phyloP scores from a whole-genome alignment of 1,139 yeast species.

The Candida albicans region DNA sequence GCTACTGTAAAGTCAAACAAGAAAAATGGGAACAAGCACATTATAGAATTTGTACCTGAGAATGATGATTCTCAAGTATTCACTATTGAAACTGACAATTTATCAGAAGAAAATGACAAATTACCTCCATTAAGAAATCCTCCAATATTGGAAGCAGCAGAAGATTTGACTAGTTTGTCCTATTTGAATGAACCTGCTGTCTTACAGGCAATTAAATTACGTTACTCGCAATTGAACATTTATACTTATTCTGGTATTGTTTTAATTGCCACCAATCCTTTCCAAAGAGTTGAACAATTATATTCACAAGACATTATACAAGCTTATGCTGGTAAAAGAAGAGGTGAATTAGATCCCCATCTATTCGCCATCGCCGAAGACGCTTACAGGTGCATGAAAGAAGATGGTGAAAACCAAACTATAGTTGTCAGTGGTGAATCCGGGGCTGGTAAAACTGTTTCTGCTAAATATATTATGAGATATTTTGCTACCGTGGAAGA shows the following conservation, averaged over 20 bases:
- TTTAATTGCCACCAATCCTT: conserved; percentile 94
- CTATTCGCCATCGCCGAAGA: conserved; percentile 97
- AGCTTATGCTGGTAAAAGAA: conserved; percentile 86
- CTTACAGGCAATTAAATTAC: conserved; percentile 85
- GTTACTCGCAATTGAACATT: conserved; percentile 86
- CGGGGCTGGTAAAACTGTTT: conserved; percentile 98
- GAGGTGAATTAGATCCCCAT: conserved; percentile 96
- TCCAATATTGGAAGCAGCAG: conserved; percentile 89
- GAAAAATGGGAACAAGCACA: conserved; percentile 51
- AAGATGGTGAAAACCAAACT: conserved; percentile 83
- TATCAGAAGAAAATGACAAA: conserved; percentile 51
- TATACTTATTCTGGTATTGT: conserved; percentile 98
- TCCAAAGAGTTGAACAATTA: conserved; percentile 85
- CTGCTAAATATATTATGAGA: conserved; percentile 97
- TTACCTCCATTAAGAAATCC: conserved; percentile 90
- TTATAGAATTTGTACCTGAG: conserved; percentile 63
- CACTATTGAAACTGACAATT: conserved; percentile 52
- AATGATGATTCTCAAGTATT: conserved; percentile 50
- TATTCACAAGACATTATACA: conserved; percentile 91
- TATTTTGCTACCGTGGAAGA: conserved; percentile 95
- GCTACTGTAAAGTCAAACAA: conserved; percentile 67
- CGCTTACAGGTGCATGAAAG: conserved; percentile 94
- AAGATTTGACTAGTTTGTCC: conserved; percentile 88
- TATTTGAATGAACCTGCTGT: conserved; percentile 96
- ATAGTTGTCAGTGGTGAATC: conserved; percentile 97